Base-by-base conservation (phyloP, 192 early-diverging fungal species). In the Backusella westeae region DNA sequence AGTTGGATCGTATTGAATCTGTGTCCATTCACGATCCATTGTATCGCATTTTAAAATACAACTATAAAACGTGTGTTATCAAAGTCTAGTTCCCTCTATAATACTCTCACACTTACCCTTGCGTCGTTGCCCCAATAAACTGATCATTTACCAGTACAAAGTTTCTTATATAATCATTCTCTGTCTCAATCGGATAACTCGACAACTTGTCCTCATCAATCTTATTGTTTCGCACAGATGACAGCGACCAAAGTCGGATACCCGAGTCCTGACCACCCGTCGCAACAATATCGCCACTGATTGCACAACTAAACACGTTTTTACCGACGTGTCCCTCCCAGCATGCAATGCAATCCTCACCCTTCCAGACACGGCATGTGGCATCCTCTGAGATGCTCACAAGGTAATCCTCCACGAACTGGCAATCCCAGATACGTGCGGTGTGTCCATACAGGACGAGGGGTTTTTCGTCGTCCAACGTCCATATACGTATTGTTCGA, bases 221-320 rank as follows among this genome's bases (percentile, higher is more conserved):
- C 39, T 86, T 85, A 21, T 88, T 87, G 23, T 81, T 71, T 56
- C 80, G 81, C 3, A 90, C 82, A 6, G 85, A 79, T 34, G 71
- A 73, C 36, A 93, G 70, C 9, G 89, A 84, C 93, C 94, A 96
- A 1, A 94, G 77, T 7, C 91, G 86, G 46, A 97, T 86, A 1
- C 93, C 94, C 1, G 92, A 89, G 80, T 97, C 95, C 36, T 90
- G 90, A 0, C 94, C 95, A 29, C 95, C 95, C 7, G 92, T 91
- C 5, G 89, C 93, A 17, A 92, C 86, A 26, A 88, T 73, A 0
- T 76, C 75, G 21, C 78, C 87, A 71, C 79, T 84, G 3, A 93
- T 82, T 3, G 93, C 94, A 15, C 94, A 80, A 32, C 92, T 86
- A 94, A 94, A 97, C 7, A 94, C 89, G 74, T 93, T 94, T 76